Base-by-base conservation (phyloP, 1,284 basidiomycete species). In the Naganishia albida region DNA sequence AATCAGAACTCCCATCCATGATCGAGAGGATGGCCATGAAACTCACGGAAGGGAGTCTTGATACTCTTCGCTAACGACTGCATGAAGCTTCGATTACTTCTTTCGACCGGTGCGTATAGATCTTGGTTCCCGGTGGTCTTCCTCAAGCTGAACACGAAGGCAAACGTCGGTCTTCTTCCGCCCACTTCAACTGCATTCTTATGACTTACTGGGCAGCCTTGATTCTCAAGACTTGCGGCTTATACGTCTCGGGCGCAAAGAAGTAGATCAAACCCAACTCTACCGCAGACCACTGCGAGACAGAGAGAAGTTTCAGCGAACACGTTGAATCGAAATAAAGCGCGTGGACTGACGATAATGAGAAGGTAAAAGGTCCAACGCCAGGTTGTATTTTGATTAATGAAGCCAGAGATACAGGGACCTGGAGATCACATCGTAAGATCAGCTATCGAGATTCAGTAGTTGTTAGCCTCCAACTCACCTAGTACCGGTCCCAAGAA, bases 401-500 rank as follows among this genome's bases (percentile, higher is more conserved):
- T 80, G 68, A 78, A 80, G 8, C 87, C 88, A 44, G 82, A 79
- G 28, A 88, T 50, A 38, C 72, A 66, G 4, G 70, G 74, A 7
- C 86, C 64, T 65, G n/a, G n/a, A n/a, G n/a, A n/a, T n/a, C n/a
- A n/a, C n/a, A n/a, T n/a, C n/a, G n/a, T n/a, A n/a, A n/a, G n/a
- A n/a, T n/a, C n/a, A n/a, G n/a, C n/a, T n/a, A n/a, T n/a, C n/a
- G n/a, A n/a, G n/a, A n/a, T n/a, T n/a, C n/a, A n/a, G n/a, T n/a
- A n/a, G n/a, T n/a, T n/a, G n/a, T n/a, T n/a, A n/a, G n/a, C n/a
- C n/a, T n/a, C n/a, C 16, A 13, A 52, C 4, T 73, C 74, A 39
- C 87, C 89, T 8, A 86, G 65, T 0, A 88, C 83, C n/a, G 89
- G 88, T 0, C 89, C 88, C 28, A 89, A 81, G 74, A 91, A 91